Base-by-base conservation (phyloP, 805 yeast species). In the Candida arabinofermentans region DNA sequence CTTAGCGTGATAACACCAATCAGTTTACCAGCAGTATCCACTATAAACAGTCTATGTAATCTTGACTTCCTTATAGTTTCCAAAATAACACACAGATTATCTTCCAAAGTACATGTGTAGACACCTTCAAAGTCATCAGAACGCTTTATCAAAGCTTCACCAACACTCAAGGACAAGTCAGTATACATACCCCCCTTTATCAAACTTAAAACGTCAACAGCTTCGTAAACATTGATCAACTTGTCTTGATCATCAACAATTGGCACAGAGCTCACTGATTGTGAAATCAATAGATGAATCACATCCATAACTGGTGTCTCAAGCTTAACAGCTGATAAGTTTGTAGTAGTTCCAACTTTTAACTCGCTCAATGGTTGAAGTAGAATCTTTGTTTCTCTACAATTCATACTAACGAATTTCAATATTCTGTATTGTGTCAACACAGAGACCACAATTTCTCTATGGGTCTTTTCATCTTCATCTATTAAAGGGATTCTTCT, bases 71-170 rank as follows among this genome's bases (percentile, higher is more conserved):
- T 77, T 45, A 93, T 88, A 27, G 96, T 90, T 60, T 90, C 96
- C 81, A 93, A 75, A 43, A 93, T 84, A 13, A 95, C 87, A 47
- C 91, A 83, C 43, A 93, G 69, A 48, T 90, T 75, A 61, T 93
- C 99, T 51, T 81, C 75, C 50, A 81, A 72, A 0, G 97, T 87
- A 65, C 99, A 93, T 0, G 98, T 93, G 65, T 89, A 87, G 12
- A 93, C 98, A 44, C 99, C 99, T 64, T 93, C 98, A 55, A 91
- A 93, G 60, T 93, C 97, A 53, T 90, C 96, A 4, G 96, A 82
- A 58, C 96, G 73, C 64, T 96, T 80, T 80, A 93, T 79, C 40
- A 93, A 70, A 0, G 98, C 98, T 63, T 93, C 97, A 3, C 99
- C 99, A 4, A 93, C 96, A 44, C 91, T 83, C 51, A 93, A 70